Percentiles rank a stretch among this genome's conserved stretches.
These are phyloP conservation scores for Raphanus sativus DNA, from an alignment of 345 rosid genomes.

Conservation along the genomic window DNA sequence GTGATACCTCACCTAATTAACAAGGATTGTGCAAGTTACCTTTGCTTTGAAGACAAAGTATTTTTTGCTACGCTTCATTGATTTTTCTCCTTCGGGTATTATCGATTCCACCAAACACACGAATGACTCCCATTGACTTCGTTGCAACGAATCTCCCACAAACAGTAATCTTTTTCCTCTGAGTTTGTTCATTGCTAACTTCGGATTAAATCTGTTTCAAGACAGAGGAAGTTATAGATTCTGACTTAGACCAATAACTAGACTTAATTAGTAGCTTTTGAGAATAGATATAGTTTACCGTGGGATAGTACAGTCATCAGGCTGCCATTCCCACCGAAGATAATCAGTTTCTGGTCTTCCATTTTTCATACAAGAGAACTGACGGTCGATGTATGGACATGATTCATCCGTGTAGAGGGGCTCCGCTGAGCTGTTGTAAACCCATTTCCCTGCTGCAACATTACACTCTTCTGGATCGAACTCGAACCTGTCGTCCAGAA, in stretches of 20 bases:
- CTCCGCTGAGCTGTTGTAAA: slow-evolving; percentile 55
- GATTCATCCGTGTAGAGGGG: slow-evolving; percentile 75
- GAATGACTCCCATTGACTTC: slow-evolving; percentile 92
- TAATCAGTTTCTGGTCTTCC: slow-evolving; percentile 68
- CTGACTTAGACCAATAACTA: background rate
- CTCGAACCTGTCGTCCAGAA: slow-evolving; percentile 73
- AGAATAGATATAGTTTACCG: slow-evolving; percentile 38
- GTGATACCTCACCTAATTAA: slow-evolving; percentile 6
- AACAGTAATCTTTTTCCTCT: slow-evolving; percentile 75
- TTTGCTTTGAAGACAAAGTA: slow-evolving; percentile 64
- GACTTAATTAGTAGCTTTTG: background rate
- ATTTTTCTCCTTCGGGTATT: slow-evolving; percentile 61
- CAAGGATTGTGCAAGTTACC: slow-evolving; percentile 37
- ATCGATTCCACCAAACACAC: slow-evolving; percentile 74
- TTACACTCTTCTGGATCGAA: slow-evolving; percentile 87
- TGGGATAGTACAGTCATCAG: slow-evolving; percentile 82
- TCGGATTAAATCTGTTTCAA: slow-evolving; percentile 62
- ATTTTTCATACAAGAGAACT: slow-evolving; percentile 71
- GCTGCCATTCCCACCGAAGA: slow-evolving; percentile 91
- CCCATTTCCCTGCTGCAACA: slow-evolving; percentile 78
- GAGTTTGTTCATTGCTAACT: slow-evolving; percentile 59
- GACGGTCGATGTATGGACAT: slow-evolving; percentile 81
- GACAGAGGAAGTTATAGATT: background rate
- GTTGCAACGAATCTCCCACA: slow-evolving; percentile 83
- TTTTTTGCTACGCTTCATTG: slow-evolving; percentile 49